Base-by-base conservation (phyloP, 768 basidiomycete species). In the Leccinum olivaceopallidum region DNA sequence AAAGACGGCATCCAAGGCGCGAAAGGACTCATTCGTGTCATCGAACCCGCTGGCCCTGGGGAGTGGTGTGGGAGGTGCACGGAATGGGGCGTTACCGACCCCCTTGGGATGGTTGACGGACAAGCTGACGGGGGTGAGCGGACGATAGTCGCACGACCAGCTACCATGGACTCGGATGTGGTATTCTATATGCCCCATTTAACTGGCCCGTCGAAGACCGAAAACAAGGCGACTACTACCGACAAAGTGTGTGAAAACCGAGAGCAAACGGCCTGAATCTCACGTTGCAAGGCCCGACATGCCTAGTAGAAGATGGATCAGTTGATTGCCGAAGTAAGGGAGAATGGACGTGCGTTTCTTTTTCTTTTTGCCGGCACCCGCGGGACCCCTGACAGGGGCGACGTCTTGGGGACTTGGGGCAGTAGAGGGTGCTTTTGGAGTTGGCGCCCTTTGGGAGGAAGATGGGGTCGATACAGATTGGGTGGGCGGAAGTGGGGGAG, bases 31-130 rank as follows among this genome's bases (percentile, higher is more conserved):
- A 1, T 92, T 85, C 71, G 76, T 83, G 30, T 86, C 90, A n/a
- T 84, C 92, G 18, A 92, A 94, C 67, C 92, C 92, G 8, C 81
- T 94, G 44, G 85, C 92, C 9, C 74, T 94, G 36, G 90, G 91
- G 22, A 81, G 82, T 48, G 73, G 75, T 7, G 79, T 81, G 28
- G 86, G 87, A 6, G 78, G 86, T n/a, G 80, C 85, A 28, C 78
- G 87, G 59, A 83, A 85, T 66, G 82, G 82, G 50, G 76, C 81
- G 54, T 67, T 90, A 58, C 88, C 85, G 66, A 86, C 88, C 42
- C 90, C 91, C 8, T 75, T 94, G 2, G 88, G 86, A 7, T 94
- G 92, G 92, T 71, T 94, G 55, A 87, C 92, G 22, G 86, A 83
- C 48, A 90, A 84, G 71, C 72, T 93, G 58, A 82, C 88, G 6